Conservation (phyloP, 352 stramenopile genomes). For the Globisporangium acanthophoron region DNA sequence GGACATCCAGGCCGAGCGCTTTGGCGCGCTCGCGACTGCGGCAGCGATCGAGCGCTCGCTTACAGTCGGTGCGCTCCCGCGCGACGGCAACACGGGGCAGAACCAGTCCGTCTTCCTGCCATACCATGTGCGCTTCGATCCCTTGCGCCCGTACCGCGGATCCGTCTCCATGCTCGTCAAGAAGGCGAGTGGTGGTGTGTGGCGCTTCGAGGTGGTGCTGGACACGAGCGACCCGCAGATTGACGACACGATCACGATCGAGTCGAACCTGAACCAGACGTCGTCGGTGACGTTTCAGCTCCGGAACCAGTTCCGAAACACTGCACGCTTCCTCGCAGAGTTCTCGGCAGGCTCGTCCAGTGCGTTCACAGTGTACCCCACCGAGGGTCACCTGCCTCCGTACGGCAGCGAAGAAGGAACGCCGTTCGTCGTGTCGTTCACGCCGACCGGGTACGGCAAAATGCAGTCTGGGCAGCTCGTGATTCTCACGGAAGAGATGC, state of each 20-base stretch:
- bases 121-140: slow-evolving; percentile 78
- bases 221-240: slow-evolving; percentile 74
- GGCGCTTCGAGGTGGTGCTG: slow-evolving; percentile 84
- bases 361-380: slow-evolving; percentile 87
- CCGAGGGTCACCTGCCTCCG: slow-evolving; percentile 63
- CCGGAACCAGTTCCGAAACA: slow-evolving; percentile 80
- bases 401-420: slow-evolving; percentile 67
- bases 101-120: slow-evolving; percentile 18
- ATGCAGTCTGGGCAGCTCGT: slow-evolving; percentile 85
- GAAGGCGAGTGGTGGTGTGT: slow-evolving; percentile 76
- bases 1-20: slow-evolving; percentile 56
- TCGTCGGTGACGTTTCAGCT: slow-evolving; percentile 84
- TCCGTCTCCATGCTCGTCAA: slow-evolving; percentile 69
- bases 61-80: slow-evolving; percentile 26
- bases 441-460: slow-evolving; percentile 89
- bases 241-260: slow-evolving; percentile 86
- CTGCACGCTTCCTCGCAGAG: slow-evolving; percentile 74
- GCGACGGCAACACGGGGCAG: neutral
- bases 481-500: slow-evolving; percentile 88
- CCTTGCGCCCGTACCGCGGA: slow-evolving; percentile 78
- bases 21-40: slow-evolving; percentile 39
- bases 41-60: slow-evolving; percentile 50
- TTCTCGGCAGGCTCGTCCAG: slow-evolving; percentile 84
- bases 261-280: slow-evolving; percentile 82
- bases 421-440: slow-evolving; percentile 87